Evolutionary conservation across 2,329 filamentous ascomycete species (phyloP).

Genomic region (Penicillium brasilianum): DNA sequence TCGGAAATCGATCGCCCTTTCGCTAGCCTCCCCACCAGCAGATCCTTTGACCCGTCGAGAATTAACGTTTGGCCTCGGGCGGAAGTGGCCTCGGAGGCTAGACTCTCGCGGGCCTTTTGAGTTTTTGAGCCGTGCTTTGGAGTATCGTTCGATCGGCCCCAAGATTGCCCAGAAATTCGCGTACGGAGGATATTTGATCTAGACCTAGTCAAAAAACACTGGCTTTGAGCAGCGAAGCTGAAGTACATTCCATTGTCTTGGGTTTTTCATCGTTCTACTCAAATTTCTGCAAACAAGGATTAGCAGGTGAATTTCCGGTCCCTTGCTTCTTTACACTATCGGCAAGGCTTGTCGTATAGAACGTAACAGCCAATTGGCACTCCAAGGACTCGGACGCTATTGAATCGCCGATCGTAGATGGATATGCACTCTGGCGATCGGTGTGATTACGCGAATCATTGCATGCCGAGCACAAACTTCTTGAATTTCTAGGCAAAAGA

Average conservation of each 20-base stretch:
- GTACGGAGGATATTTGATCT: neutral
- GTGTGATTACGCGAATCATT: neutral
- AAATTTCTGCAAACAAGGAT: neutral
- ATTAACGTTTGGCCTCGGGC: neutral
- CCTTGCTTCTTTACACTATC: neutral
- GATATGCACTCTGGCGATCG: slow-evolving; percentile 3
- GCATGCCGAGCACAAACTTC: neutral
- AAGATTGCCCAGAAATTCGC: neutral
- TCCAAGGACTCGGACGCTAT: neutral
- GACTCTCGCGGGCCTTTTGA: neutral
- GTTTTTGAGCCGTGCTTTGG: neutral
- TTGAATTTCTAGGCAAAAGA: neutral
- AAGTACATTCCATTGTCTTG: no score
- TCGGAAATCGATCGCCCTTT: neutral
- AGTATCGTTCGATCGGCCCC: neutral
- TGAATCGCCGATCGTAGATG: neutral
- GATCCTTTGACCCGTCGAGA: neutral
- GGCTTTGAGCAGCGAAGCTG: neutral
- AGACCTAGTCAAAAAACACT: no score
- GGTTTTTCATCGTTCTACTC: no score
- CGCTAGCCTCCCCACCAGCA: neutral
- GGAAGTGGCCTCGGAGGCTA: neutral
- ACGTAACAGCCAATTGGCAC: neutral
- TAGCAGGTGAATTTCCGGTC: neutral
- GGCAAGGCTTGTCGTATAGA: neutral